Percentiles rank a stretch among this genome's conserved stretches.
Evolutionary conservation across 441 rosid genomes (phyloP).

Genomic region (Croton laevigatus): DNA sequence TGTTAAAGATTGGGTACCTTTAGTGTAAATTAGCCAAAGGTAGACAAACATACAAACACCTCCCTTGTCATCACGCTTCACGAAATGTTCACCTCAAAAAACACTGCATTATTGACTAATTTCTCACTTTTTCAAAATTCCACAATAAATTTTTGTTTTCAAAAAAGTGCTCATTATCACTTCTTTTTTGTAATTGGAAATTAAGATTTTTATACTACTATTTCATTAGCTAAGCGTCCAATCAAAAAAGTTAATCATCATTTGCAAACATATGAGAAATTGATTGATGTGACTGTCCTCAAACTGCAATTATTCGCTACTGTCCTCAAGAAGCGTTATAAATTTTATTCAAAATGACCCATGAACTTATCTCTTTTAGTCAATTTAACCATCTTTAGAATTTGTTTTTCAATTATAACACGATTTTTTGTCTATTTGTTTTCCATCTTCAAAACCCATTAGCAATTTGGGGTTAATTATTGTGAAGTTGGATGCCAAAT

Average conservation of each 20-base stretch:
- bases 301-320: not conserved
- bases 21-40: not conserved
- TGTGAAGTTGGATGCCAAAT: no score
- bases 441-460: no score
- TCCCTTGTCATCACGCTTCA: constrained; percentile 17
- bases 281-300: constrained; percentile 20
- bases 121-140: not conserved
- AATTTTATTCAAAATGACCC: no score
- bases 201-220: no score
- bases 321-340: no score
- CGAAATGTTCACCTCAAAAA: constrained; percentile 22
- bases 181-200: no score
- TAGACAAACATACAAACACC: not conserved
- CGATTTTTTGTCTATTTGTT: no score
- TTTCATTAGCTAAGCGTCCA: not conserved
- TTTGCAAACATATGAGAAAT: not conserved
- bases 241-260: constrained; percentile 3
- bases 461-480: no score
- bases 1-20: no score
- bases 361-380: not conserved
- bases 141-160: no score
- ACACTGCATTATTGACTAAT: not conserved
- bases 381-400: not conserved
- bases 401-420: no score
- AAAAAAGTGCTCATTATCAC: no score